Conservation (phyloP, 208 protist species). For the Leishmania aethiopica region DNA sequence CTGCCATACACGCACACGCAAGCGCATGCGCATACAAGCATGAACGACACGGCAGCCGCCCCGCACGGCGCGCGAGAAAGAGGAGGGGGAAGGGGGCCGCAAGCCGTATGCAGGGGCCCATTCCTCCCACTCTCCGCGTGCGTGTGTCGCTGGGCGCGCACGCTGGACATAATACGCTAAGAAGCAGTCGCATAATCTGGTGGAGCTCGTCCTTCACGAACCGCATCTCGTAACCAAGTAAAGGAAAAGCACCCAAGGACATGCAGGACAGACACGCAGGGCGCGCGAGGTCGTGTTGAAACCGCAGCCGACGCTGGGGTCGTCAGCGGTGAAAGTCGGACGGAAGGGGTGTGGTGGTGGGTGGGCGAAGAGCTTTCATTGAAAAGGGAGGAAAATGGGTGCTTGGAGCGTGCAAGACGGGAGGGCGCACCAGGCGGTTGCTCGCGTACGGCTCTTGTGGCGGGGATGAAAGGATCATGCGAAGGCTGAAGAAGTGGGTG, state of each 20-base stretch:
- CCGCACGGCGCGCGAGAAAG: not conserved
- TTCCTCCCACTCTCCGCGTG: not conserved
- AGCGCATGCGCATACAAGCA: not conserved
- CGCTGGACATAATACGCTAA: not conserved
- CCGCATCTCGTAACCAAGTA: not conserved
- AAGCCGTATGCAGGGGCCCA: not conserved
- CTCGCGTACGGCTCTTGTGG: too few species aligned
- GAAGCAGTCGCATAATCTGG: constrained; percentile 1
- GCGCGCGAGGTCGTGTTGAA: not conserved
- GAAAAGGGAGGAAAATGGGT: not conserved
- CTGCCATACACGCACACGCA: not conserved
- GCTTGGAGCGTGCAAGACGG: not conserved
- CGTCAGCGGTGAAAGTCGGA: not conserved
- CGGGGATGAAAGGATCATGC: not conserved
- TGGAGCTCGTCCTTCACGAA: not conserved
- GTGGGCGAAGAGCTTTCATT: too few species aligned
- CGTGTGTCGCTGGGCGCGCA: not conserved
- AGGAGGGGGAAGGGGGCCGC: not conserved
- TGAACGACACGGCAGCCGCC: not conserved
- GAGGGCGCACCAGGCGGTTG: not conserved
- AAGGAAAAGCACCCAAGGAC: not conserved
- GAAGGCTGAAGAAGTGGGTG: not conserved
- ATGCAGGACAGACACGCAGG: not conserved
- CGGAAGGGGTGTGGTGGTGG: too few species aligned
- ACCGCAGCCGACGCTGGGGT: not conserved